These are phyloP conservation scores for Metschnikowia anglica DNA, from an alignment of 805 yeast genomes.

Conservation along the genomic window DNA sequence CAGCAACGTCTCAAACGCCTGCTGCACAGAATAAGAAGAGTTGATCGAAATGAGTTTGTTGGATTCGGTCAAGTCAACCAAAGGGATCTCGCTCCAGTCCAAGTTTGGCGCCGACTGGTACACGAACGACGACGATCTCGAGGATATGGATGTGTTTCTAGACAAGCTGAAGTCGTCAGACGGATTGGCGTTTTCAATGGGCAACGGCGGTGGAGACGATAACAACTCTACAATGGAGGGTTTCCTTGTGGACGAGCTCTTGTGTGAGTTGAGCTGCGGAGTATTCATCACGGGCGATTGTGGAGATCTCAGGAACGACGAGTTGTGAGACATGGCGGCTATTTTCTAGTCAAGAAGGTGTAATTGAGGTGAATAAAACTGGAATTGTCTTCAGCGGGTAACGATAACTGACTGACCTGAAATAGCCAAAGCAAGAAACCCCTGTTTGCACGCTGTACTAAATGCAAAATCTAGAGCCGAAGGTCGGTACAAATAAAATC, in stretches of 20 bases:
- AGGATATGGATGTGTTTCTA: slow-evolving; percentile 31
- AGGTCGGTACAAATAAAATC: too few species aligned
- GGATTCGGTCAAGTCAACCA: slow-evolving; percentile 72
- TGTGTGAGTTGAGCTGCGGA: slow-evolving; percentile 20
- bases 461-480: too few species aligned
- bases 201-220: slow-evolving; percentile 73
- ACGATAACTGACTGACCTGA: too few species aligned
- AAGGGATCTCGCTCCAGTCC: slow-evolving; percentile 73
- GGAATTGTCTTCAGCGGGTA: too few species aligned
- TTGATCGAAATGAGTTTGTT: slow-evolving; percentile 73
- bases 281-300: slow-evolving; percentile 20
- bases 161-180: slow-evolving; percentile 38
- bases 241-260: slow-evolving; percentile 34
- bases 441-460: too few species aligned
- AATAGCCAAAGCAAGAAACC: too few species aligned
- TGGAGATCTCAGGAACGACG: slow-evolving; percentile 22
- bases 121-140: slow-evolving; percentile 17
- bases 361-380: too few species aligned
- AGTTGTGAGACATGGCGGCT: slow-evolving; percentile 20
- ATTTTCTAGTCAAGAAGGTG: not conserved
- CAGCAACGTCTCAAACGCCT: slow-evolving; percentile 78
- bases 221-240: slow-evolving; percentile 74
- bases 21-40: slow-evolving; percentile 71
- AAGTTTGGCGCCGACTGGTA: slow-evolving; percentile 15
- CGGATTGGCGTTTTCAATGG: slow-evolving; percentile 27